Evolutionary conservation across 2,329 filamentous ascomycete genomes (phyloP), one percentile per base, ranked within the genome.

Genomic region (Epichloe typhina): DNA sequence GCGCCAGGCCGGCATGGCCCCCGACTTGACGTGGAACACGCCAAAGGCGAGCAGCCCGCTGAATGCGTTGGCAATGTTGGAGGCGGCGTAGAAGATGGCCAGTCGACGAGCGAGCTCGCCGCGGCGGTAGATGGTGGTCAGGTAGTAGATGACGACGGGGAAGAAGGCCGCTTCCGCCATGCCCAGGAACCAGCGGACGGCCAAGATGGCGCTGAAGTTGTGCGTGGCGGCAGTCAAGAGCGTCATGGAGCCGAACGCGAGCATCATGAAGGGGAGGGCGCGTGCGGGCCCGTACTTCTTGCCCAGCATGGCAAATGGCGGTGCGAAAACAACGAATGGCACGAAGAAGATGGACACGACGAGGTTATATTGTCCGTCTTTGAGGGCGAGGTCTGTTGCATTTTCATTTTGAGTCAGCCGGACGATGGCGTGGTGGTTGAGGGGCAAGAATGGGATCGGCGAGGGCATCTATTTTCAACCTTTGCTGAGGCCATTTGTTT

Each of bases 61-160:
- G 42, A 74, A 74, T n/a, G 71, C 71, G 47, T 79, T 81, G 21
- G 86, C 85, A 52, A 90, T 84, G 59, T 84, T 86, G 23, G 77
- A 82, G 0, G 84, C 84, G 0, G 84, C 86, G 58, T 89, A 90
- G 69, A 88, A 88, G 55, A 88, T 67, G 47, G 83, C 83, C 2
- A 58, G 66, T 2, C 72, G 62, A 4, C 72, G 61, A 0, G 70
- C 71, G 1, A 73, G 61, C 52, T 73, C 71, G 35, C 69, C 69
- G 21, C 70, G 66, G 21, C 70, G 69, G 55, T 75, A 79, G 42
- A 79, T 78, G 0, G 75, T 66, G 0, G 75, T 65, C 61, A 72
- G 58, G 65, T 72, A 80, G 60, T 76, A 78, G 3, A 79, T 74
- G 13, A 73, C 70, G 0, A 73, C 68, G 4, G 74, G 71, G 52